Conservation (phyloP, 164 flowering plant species). For the Magnolia changhungtana region DNA sequence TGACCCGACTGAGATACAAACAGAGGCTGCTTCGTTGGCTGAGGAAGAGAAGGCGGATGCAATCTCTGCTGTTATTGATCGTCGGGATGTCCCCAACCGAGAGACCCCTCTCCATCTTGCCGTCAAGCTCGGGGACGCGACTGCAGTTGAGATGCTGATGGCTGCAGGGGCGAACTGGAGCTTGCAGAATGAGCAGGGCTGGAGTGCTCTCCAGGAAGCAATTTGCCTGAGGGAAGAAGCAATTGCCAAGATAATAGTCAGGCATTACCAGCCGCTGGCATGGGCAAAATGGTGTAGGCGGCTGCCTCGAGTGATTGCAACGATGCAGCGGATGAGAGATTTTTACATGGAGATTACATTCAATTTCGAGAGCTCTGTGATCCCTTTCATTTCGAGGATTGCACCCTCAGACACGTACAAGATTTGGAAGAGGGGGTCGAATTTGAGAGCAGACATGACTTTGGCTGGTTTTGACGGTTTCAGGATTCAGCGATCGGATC, state of each 20-base stretch:
- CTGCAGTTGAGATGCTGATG: conserved; percentile 71
- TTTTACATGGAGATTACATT: conserved; percentile 91
- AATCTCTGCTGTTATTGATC: conserved; percentile 64
- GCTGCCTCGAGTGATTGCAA: conserved; percentile 66
- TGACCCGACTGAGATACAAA: conserved; percentile 52
- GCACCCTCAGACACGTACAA: conserved; percentile 91
- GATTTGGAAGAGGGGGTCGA: conserved; percentile 88
- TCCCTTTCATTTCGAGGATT: conserved; percentile 78
- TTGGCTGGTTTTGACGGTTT: conserved; percentile 92
- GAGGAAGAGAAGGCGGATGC: conserved; percentile 79
- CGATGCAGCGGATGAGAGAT: conserved; percentile 81
- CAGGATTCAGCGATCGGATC: conserved; percentile 81
- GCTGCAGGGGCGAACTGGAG: conserved; percentile 86
- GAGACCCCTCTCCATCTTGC: conserved; percentile 90
- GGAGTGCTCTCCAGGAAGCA: conserved; percentile 93
- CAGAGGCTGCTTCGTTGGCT: conserved; percentile 49
- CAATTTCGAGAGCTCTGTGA: conserved; percentile 89
- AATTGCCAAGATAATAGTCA: conserved; percentile 66
- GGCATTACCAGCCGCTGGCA: conserved; percentile 83
- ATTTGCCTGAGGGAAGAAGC: conserved; percentile 65
- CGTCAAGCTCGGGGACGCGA: conserved; percentile 63
- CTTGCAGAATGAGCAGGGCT: conserved; percentile 73
- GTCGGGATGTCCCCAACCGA: conserved; percentile 75
- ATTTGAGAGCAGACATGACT: conserved; percentile 90
- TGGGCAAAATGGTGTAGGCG: conserved; percentile 96